A percentile compares a stretch with the other conserved stretches of the same genome.
These are phyloP conservation scores for Panicum virgatum DNA, from an alignment of 202 grass and related monocot genomes.

Conservation along the genomic window DNA sequence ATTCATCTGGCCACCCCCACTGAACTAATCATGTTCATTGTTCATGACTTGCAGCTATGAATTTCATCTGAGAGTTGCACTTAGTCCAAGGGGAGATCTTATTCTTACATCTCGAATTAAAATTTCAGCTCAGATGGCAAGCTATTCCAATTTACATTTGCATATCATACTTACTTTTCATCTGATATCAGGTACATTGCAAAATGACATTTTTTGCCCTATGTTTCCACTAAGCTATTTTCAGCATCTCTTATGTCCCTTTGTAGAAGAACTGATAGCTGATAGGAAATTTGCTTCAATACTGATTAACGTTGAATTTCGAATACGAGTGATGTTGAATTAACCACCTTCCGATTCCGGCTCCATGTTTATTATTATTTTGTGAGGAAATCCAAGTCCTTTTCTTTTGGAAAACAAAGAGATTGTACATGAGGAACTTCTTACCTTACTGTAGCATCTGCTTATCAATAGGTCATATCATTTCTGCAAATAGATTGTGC, in stretches of 20 bases:
- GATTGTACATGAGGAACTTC: background rate
- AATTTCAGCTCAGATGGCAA: conserved; percentile 70
- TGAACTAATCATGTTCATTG: conserved; percentile 17
- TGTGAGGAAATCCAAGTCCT: background rate
- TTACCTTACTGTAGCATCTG: background rate
- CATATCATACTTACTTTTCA: conserved; percentile 72
- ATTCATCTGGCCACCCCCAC: background rate
- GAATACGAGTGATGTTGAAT: background rate
- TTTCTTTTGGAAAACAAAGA: background rate
- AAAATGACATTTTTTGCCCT: conserved; percentile 2
- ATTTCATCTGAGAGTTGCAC: conserved; percentile 74
- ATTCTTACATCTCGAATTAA: conserved; percentile 72
- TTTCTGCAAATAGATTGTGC: background rate
- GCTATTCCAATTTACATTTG: conserved; percentile 75
- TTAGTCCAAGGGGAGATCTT: conserved; percentile 76
- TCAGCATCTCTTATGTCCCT: background rate
- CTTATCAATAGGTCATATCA: background rate
- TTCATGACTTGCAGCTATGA: conserved; percentile 58
- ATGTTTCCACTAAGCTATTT: background rate
- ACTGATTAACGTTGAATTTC: too few relatives aligned
- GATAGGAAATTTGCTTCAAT: background rate
- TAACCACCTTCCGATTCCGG: background rate
- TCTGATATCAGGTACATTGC: conserved; percentile 77
- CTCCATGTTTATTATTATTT: background rate
- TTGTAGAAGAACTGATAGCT: too few relatives aligned